These are phyloP conservation scores for Aspergillus brasiliensis DNA, from an alignment of 2,329 filamentous ascomycete genomes.

Conservation along the genomic window DNA sequence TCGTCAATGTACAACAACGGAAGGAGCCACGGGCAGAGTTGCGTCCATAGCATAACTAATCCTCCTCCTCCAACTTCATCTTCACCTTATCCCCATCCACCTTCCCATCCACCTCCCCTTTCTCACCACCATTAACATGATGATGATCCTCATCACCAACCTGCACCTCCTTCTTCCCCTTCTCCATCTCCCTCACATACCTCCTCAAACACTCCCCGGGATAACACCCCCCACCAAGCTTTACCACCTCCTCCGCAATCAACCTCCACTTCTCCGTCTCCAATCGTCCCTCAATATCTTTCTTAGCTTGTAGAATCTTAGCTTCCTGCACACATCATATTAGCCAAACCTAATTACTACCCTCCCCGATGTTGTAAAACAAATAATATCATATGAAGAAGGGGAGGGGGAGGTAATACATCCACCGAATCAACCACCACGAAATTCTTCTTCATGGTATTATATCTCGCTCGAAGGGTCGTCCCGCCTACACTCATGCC, in stretches of 20 bases:
- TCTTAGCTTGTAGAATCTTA: slow-evolving; percentile 38
- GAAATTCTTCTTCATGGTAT: slow-evolving; percentile 43
- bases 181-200: slow-evolving; percentile 26
- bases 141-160: too few species aligned
- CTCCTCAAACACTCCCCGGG: slow-evolving; percentile 41
- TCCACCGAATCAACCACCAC: slow-evolving; percentile 38
- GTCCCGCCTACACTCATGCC: slow-evolving; percentile 35
- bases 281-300: slow-evolving; percentile 43
- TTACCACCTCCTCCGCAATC: slow-evolving; percentile 36
- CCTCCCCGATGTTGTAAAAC: background rate
- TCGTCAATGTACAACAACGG: too few species aligned
- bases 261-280: slow-evolving; percentile 43
- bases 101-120: too few species aligned
- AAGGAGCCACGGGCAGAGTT: too few species aligned
- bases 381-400: background rate
- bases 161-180: background rate
- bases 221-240: slow-evolving; percentile 36
- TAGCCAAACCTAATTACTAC: background rate
- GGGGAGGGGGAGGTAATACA: slow-evolving; percentile 21
- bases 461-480: slow-evolving; percentile 44
- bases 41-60: too few species aligned
- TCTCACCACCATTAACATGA: too few species aligned
- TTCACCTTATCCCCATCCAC: too few species aligned
- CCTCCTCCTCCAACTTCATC: too few species aligned
- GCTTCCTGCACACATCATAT: slow-evolving; percentile 24